Base-by-base conservation (phyloP, 2,329 filamentous ascomycete genomes). In the Camillea tinctor region DNA sequence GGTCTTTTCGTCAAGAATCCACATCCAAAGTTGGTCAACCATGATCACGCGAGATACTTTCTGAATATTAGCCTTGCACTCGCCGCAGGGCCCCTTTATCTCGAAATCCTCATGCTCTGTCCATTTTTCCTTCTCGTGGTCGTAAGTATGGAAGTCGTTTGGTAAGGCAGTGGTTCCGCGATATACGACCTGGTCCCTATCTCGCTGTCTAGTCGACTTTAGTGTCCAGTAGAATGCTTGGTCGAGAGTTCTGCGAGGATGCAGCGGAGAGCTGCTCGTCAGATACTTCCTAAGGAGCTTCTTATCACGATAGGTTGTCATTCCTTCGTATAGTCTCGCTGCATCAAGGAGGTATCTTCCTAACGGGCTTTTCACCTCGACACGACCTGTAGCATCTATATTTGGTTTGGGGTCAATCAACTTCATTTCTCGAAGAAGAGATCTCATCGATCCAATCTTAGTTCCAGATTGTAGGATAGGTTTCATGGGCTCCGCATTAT, bases 21-120 rank as follows among this genome's bases (percentile, higher is more conserved):
- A 79, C 70, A 80, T 71, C 77, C 77, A 80, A 0, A 79, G 69
- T 55, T 80, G 77, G 44, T 79, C 77, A 1, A 79, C 76, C 77
- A 79, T 80, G 5, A 79, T 61, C 2, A 79, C 60, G 20, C 62
- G 55, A 2, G 64, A 63, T 0, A 66, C 36, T 23, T 61, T 63
- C 17, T 36, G 53, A 8, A 64, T 59, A 11, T 58, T 63, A 0
- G n/a, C 23, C 11, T 7, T 53, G 30, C 64, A 66, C 19, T 15
- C 48, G 3, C n/a, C 13, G n/a, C 61, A 65, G 4, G 8, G 22
- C 19, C 11, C 30, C 20, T 40, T 49, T 0, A 17, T 30, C 0
- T 21, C 17, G 1, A 59, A 1, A 3, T 24, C 59, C 20, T 56
- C 21, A 44, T 63, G 59, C 2, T 56, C 50, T 9, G 52, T 55